Base-by-base conservation (phyloP, 768 basidiomycete genomes). In the Lactarius tabidus region DNA sequence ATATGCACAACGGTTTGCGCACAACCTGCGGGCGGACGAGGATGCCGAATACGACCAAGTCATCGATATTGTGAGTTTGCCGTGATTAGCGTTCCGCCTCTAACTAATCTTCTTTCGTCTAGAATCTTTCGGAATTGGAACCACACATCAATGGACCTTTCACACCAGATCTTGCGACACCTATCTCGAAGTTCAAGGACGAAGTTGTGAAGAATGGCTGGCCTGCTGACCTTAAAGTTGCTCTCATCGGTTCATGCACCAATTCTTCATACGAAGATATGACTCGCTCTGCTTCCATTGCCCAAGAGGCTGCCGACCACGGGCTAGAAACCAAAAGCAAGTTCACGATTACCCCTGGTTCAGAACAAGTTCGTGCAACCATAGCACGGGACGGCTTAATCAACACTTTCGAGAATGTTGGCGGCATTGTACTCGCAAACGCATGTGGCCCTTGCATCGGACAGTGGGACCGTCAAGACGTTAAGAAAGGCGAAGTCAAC, bases 211-310 rank as follows among this genome's bases (percentile, higher is more conserved):
- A 91, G 82, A 98, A 98, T 81, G 81, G 84, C 76, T 98, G 97
- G 97, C 97, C 97, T 41, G 82, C 89, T 62, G 95, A 99, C 76
- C 87, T 99, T 80, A 94, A 91, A 81, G 97, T 98, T 72, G 93
- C 87, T 66, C 88, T 99, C 64, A 98, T 99, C 76, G 97, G 97
- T 59, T 98, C 97, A 55, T 99, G 97, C 88, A 98, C 97, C 76
- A 99, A 99, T 86, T 98, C 97, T 55, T 98, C 97, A 38, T 99
- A 99, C 75, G 97, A 99, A 80, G 97, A 99, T 79, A 97, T 98
- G 96, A 90, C 94, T 41, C 94, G 97, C 75, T 91, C 96, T 43
- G 96, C 94, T 33, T 90, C 90, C 53, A 97, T 99, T 74, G 94
- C 92, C 70, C 84, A 83, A 71, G 88, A 99, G 77, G 97, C 97